Evolutionary conservation across 2,329 filamentous ascomycete genomes (phyloP).

Genomic region (Myriosclerotinia curreyana): DNA sequence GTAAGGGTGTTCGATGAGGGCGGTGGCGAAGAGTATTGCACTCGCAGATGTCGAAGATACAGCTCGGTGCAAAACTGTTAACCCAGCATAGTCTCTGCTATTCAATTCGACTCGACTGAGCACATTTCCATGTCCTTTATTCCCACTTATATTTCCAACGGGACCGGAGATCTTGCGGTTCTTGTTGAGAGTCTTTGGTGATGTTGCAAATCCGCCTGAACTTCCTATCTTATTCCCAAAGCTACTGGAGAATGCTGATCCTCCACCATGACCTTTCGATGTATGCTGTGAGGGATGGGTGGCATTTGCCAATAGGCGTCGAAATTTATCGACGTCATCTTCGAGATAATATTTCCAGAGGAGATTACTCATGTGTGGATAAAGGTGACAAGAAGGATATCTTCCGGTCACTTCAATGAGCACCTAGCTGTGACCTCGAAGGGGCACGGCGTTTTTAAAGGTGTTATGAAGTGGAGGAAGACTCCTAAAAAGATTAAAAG

Average conservation of each 20-base stretch:
- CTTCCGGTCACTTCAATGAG: slow-evolving; percentile 35
- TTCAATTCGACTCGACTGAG: slow-evolving; percentile 70
- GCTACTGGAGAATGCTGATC: slow-evolving; percentile 42
- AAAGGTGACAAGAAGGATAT: slow-evolving; percentile 39
- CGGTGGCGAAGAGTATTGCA: slow-evolving; percentile 71
- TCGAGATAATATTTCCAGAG: slow-evolving; percentile 97
- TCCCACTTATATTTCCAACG: slow-evolving; percentile 44
- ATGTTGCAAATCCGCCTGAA: slow-evolving; percentile 42
- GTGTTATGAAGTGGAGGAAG: slow-evolving; percentile 53
- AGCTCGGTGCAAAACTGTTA: slow-evolving; percentile 81
- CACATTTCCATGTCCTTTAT: slow-evolving; percentile 45
- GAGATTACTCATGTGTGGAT: slow-evolving; percentile 83
- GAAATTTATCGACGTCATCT: slow-evolving; percentile 96
- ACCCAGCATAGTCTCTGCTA: slow-evolving; percentile 73
- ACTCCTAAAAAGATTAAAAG: slow-evolving; percentile 35
- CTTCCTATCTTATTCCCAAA: slow-evolving; percentile 42
- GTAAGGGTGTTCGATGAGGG: slow-evolving; percentile 76
- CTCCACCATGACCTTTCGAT: slow-evolving; percentile 52
- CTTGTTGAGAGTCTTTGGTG: slow-evolving; percentile 51
- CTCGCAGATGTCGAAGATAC: slow-evolving; percentile 70
- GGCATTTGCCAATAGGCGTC: slow-evolving; percentile 76
- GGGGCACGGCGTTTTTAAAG: slow-evolving; percentile 94
- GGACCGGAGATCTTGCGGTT: slow-evolving; percentile 53
- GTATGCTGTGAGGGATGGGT: slow-evolving; percentile 52
- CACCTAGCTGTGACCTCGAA: slow-evolving; percentile 86